Percentiles rank a stretch among this genome's conserved stretches.
phyloP scores from a whole-genome alignment of 2,329 filamentous ascomycete genomes.

The Arthroderma sp. region DNA sequence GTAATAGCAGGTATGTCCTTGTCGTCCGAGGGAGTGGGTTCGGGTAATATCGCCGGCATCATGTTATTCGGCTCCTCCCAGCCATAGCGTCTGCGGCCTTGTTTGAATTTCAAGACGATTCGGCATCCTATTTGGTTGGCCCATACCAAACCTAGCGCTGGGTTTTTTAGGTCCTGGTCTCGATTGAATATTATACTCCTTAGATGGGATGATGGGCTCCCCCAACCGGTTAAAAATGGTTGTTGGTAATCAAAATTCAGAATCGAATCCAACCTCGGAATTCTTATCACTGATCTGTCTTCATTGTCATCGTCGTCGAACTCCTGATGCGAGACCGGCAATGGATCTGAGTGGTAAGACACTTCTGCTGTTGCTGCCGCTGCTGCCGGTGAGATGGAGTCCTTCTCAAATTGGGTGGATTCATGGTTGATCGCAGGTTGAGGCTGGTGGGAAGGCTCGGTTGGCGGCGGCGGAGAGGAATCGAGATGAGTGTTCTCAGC shows the following conservation, averaged over 20 bases:
- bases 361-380: no score
- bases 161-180: slow-evolving; percentile 49
- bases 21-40: no score
- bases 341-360: no score
- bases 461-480: background rate
- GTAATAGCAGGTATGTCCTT: no score
- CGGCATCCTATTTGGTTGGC: slow-evolving; percentile 75
- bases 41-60: no score
- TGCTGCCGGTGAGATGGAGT: no score
- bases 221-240: slow-evolving; percentile 92
- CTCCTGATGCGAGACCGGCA: background rate
- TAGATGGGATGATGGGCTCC: slow-evolving; percentile 26
- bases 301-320: slow-evolving; percentile 1
- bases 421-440: no score
- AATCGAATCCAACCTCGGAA: slow-evolving; percentile 34
- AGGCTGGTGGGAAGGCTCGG: no score
- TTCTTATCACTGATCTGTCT: slow-evolving; percentile 15
- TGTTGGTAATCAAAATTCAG: slow-evolving; percentile 79
- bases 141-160: slow-evolving; percentile 79
- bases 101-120: slow-evolving; percentile 54
- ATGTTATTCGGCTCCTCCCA: no score
- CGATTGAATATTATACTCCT: background rate
- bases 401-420: no score
- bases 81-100: background rate
- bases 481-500: background rate